Percentiles rank a stretch among this genome's conserved stretches.
These are phyloP conservation scores for Ampelomyces quisqualis DNA, from an alignment of 2,329 filamentous ascomycete genomes.

Conservation along the genomic window DNA sequence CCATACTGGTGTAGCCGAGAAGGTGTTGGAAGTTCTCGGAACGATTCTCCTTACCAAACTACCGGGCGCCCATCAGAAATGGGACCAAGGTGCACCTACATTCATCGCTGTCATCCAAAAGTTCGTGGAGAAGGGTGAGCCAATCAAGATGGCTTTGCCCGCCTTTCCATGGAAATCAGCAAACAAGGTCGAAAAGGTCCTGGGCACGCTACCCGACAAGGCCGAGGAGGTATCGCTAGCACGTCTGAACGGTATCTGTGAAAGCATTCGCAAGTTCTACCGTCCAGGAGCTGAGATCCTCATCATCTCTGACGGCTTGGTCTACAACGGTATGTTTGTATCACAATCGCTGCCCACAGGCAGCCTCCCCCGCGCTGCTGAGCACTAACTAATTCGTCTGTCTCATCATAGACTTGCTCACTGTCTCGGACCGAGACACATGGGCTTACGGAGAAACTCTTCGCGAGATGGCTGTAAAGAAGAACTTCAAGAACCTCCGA, in stretches of 20 bases:
- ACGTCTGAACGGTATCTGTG: conserved; percentile 46
- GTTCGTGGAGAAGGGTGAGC: neutral
- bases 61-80: too few species aligned
- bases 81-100: too few species aligned
- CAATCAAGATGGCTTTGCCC: conserved; percentile 46
- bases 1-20: too few species aligned
- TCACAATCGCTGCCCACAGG: too few species aligned
- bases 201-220: conserved; percentile 51
- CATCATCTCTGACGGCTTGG: conserved; percentile 47
- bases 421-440: conserved; percentile 45
- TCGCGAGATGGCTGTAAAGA: conserved; percentile 10
- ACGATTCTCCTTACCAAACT: too few species aligned
- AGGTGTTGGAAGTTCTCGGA: too few species aligned
- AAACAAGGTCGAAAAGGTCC: conserved; percentile 56
- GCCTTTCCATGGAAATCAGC: conserved; percentile 65
- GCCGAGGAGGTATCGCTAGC: conserved; percentile 47
- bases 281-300: conserved; percentile 42
- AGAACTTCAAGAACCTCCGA: conserved; percentile 18
- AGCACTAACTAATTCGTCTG: too few species aligned
- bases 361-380: too few species aligned
- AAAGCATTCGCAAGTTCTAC: conserved; percentile 44
- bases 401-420: conserved; percentile 39
- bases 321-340: conserved; percentile 38
- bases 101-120: neutral
- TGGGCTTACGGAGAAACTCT: conserved; percentile 40